Evolutionary conservation across 2,329 filamentous ascomycete genomes (phyloP).

Genomic region (Epichloe sylvatica): DNA sequence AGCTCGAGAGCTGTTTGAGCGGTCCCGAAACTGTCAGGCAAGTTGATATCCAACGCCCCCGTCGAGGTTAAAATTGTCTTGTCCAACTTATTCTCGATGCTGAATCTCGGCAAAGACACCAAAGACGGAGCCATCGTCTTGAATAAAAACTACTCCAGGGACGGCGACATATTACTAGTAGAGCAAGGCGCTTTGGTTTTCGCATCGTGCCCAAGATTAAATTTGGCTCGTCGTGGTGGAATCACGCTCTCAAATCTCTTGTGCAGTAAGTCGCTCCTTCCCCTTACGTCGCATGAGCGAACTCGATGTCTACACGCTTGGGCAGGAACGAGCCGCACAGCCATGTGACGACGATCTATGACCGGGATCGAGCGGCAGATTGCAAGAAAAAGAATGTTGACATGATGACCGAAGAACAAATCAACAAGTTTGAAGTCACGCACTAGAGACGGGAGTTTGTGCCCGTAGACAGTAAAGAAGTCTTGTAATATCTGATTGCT

Average conservation of each 20-base stretch:
- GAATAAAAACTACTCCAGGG: not conserved
- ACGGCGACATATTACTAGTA: not conserved
- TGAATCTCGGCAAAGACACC: conserved; percentile 15
- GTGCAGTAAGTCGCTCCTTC: not conserved
- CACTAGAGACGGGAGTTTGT: not conserved
- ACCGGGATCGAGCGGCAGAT: too few species aligned
- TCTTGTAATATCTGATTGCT: conserved; percentile 1
- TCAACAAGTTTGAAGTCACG: not conserved
- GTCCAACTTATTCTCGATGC: conserved; percentile 10
- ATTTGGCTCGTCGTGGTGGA: too few species aligned
- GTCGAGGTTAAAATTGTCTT: conserved; percentile 13
- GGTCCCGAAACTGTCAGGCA: conserved; percentile 8
- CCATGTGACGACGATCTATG: not conserved
- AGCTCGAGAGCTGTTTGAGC: conserved; percentile 14
- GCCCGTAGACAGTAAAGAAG: not conserved
- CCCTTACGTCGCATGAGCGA: not conserved
- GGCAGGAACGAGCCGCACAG: not conserved
- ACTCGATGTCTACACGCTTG: not conserved
- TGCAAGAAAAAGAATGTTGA: too few species aligned
- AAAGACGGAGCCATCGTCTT: conserved; percentile 6
- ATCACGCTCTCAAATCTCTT: not conserved
- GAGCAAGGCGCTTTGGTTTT: not conserved
- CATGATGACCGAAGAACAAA: not conserved
- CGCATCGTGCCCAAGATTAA: not conserved
- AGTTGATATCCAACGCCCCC: conserved; percentile 14